Conservation (phyloP, 805 yeast species). For the Kluyveromyces wickerhamii region DNA sequence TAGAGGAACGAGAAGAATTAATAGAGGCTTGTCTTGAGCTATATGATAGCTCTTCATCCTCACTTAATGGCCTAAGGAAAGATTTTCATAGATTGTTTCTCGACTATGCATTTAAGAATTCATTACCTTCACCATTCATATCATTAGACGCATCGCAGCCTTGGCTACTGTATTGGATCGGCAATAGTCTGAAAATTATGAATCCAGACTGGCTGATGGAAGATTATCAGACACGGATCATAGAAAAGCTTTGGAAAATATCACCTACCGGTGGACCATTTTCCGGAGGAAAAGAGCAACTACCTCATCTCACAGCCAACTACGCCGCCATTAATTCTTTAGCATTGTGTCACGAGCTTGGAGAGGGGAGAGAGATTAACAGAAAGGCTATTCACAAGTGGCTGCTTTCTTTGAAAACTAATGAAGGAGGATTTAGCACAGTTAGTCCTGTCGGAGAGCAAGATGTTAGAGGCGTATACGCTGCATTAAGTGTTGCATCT, state of each 20-base stretch:
- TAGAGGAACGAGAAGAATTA: slow-evolving; percentile 20
- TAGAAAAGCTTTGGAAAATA: slow-evolving; percentile 25
- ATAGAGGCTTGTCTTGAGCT: slow-evolving; percentile 16
- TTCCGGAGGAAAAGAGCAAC: slow-evolving; percentile 78
- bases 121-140: slow-evolving; percentile 43
- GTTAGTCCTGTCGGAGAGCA: slow-evolving; percentile 53
- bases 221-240: slow-evolving; percentile 25
- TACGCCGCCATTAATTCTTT: slow-evolving; percentile 70
- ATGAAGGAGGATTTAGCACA: slow-evolving; percentile 61
- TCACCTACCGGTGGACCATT: slow-evolving; percentile 51
- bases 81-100: slow-evolving; percentile 39
- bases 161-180: slow-evolving; percentile 84
- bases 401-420: slow-evolving; percentile 54
- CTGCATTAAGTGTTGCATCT: slow-evolving; percentile 70
- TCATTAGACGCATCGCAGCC: slow-evolving; percentile 83
- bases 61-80: slow-evolving; percentile 12
- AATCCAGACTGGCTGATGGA: slow-evolving; percentile 24
- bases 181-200: slow-evolving; percentile 44
- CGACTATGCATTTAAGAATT: slow-evolving; percentile 31
- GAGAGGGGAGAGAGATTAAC: slow-evolving; percentile 39
- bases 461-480: slow-evolving; percentile 81
- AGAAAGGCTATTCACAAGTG: slow-evolving; percentile 46
- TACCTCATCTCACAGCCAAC: slow-evolving; percentile 77
- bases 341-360: slow-evolving; percentile 41
- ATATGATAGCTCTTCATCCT: slow-evolving; percentile 5